Conservation (phyloP, 1,284 basidiomycete species). For the Fistulina hepatica region DNA sequence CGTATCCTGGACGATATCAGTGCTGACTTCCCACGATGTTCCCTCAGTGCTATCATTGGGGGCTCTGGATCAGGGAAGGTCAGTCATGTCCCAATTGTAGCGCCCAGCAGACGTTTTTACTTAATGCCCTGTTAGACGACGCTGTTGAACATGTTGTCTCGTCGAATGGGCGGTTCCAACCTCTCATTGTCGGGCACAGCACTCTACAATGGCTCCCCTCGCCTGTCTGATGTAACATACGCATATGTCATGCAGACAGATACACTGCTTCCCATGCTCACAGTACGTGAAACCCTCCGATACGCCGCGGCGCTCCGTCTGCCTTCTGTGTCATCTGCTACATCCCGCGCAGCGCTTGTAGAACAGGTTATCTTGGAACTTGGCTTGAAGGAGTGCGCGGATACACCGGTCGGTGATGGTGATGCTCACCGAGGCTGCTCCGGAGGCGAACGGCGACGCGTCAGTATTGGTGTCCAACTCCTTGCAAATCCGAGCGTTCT, state of each 20-base stretch:
- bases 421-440: constrained; percentile 35
- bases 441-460: constrained; percentile 34
- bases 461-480: constrained; percentile 26
- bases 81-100: not conserved
- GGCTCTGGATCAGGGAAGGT: constrained; percentile 11
- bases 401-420: constrained; percentile 33
- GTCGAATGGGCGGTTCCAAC: constrained; percentile 9
- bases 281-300: constrained; percentile 38
- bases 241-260: constrained; percentile 14
- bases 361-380: constrained; percentile 40
- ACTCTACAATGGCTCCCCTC: constrained; percentile 10
- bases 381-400: constrained; percentile 37
- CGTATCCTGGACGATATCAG: not conserved
- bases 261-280: constrained; percentile 12
- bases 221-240: constrained; percentile 12
- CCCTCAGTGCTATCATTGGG: constrained; percentile 11
- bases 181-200: constrained; percentile 10
- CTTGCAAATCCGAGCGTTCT: constrained; percentile 37
- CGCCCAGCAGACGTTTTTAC: not conserved
- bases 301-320: constrained; percentile 38
- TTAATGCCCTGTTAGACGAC: constrained; percentile 9
- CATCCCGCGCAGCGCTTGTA: constrained; percentile 29
- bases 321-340: constrained; percentile 25
- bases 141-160: constrained; percentile 13
- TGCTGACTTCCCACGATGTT: not conserved